These are phyloP conservation scores for Plasmodium reichenowi DNA, from an alignment of 169 alveolate species.

Conservation along the genomic window DNA sequence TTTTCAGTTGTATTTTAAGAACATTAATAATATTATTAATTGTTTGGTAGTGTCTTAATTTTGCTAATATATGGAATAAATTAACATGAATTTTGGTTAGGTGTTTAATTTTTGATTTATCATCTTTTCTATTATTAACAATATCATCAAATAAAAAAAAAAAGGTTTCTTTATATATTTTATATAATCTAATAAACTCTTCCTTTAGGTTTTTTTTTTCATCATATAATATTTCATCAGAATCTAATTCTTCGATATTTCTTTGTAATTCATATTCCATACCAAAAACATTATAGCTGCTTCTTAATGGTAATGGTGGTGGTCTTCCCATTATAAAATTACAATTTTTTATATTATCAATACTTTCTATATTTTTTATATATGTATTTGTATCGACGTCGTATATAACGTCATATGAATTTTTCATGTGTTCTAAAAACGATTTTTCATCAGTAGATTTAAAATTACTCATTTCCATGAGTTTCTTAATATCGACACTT, in stretches of 20 bases:
- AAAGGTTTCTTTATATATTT: conserved; percentile 79
- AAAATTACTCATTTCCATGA: neutral
- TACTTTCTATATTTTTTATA: neutral
- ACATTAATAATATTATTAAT: conserved; percentile 79
- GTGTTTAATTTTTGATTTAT: conserved; percentile 19
- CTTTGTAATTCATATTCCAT: conserved; percentile 62
- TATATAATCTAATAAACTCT: conserved; percentile 79
- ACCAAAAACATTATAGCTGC: conserved; percentile 80
- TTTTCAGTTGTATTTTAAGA: conserved; percentile 78
- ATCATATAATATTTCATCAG: conserved; percentile 72
- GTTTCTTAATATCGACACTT: conserved; percentile 23
- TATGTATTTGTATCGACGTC: conserved; percentile 21
- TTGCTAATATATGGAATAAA: conserved; percentile 80
- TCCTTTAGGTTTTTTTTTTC: conserved; percentile 67
- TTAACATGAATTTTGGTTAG: conserved; percentile 76
- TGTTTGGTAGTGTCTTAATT: conserved; percentile 76
- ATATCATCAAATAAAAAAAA: conserved; percentile 69
- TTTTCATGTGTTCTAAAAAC: neutral
- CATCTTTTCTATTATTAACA: conserved; percentile 17
- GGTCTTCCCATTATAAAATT: conserved; percentile 72
- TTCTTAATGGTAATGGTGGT: conserved; percentile 79
- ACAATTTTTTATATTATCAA: neutral
- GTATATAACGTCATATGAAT: conserved; percentile 8
- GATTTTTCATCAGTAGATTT: conserved; percentile 1
- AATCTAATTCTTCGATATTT: conserved; percentile 81